Conservation (phyloP, 768 basidiomycete species). For the Mycena sanguinolenta region DNA sequence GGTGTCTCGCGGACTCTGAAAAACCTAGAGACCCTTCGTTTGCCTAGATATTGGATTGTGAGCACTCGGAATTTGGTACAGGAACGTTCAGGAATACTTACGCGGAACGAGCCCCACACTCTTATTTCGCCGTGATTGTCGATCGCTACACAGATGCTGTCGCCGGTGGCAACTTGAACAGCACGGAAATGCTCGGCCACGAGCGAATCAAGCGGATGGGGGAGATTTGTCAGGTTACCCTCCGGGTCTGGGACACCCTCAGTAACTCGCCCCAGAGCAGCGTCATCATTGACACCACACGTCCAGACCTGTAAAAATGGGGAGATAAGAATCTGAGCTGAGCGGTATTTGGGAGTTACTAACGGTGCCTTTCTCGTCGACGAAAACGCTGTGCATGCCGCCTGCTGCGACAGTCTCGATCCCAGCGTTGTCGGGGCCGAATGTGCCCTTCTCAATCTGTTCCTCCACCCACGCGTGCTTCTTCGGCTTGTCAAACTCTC, state of each 20-base stretch:
- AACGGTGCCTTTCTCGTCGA: constrained; percentile 92
- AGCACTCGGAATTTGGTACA: constrained; percentile 15
- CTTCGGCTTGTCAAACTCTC: constrained; percentile 82
- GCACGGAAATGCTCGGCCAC: constrained; percentile 87
- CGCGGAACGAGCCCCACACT: constrained; percentile 93
- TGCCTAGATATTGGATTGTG: constrained; percentile 56
- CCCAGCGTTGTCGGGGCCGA: constrained; percentile 83
- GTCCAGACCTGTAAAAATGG: constrained; percentile 77
- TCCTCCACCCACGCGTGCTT: constrained; percentile 83
- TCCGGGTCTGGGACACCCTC: constrained; percentile 71
- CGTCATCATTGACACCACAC: constrained; percentile 90
- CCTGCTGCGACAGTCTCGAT: constrained; percentile 86
- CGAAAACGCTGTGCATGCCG: constrained; percentile 89
- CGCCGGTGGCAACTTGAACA: constrained; percentile 86
- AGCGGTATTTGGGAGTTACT: constrained; percentile 48
- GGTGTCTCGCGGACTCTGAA: constrained; percentile 72
- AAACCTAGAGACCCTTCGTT: constrained; percentile 91
- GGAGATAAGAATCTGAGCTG: constrained; percentile 17
- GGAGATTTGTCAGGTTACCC: constrained; percentile 67
- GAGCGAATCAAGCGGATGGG: constrained; percentile 77
- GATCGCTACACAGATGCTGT: constrained; percentile 89
- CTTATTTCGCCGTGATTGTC: constrained; percentile 83
- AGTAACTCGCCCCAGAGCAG: constrained; percentile 86
- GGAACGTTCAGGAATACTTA: constrained; percentile 52
- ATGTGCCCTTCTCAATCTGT: constrained; percentile 76